Evolutionary conservation across 2,329 filamentous ascomycete species (phyloP), one percentile per base, ranked within the genome.

Genomic region (Pseudonectria buxi): DNA sequence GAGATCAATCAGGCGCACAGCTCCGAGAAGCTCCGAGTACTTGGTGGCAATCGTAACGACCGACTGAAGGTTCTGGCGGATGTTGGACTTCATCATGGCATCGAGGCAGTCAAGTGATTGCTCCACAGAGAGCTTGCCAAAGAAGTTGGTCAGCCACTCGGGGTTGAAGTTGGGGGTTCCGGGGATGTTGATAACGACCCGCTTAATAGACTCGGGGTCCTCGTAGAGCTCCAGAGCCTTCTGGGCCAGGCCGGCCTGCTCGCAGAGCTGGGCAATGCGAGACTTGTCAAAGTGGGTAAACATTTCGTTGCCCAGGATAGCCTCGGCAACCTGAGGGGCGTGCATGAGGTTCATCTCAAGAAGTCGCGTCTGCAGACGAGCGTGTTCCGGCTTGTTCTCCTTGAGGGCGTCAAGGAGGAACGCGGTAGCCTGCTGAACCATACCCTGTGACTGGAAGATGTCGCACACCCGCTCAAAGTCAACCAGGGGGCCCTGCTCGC

Each of bases 321-420:
- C 92, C 62, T 98, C 94, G 4, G 94, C 92, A 36, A 98, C 94
- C 62, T 96, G 92, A 33, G 92, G 92, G 2, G 92, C 94, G 50
- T 95, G 94, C 64, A 94, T 74, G 44, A 98, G 67, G 63, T 98
- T 98, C 89, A 98, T 96, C 72, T 98, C 94, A 37, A 98, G 70
- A 3, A 98, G 74, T 41, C 92, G 83, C 14, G 94, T 98, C 65
- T 98, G 92, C 26, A 98, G 73, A 49, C 90, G 81, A 26, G 81
- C 90, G 57, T 98, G 89, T 62, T 98, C 92, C 1, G 88, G 88
- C 53, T 82, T 83, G 68, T 98, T 95, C 50, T 92, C 87, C 62
- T 95, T 92, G 24, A 98, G 75, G 3, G 89, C 90, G 64, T 98
- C 92, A 16, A 98, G 76, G 33, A 98, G 68, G 76, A 98, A 98